These are phyloP conservation scores for Moniliella sp. DNA, from an alignment of 1,284 basidiomycete species.

Conservation along the genomic window DNA sequence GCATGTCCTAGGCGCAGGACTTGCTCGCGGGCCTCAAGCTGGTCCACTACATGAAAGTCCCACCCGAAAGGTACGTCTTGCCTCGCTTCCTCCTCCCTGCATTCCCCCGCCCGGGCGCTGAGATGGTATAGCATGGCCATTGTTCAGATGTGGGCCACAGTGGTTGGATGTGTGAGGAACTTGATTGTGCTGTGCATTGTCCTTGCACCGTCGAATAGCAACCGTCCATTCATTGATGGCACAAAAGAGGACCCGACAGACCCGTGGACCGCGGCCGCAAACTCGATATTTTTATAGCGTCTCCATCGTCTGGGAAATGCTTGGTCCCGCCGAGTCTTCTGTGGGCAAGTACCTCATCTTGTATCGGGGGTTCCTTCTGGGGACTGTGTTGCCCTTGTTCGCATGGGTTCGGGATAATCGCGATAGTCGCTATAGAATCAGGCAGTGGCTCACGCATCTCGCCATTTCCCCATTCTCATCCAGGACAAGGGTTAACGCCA, in stretches of 20 bases:
- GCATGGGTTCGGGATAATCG: slow-evolving; percentile 36
- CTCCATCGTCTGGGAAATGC: slow-evolving; percentile 37
- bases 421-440: too few species aligned
- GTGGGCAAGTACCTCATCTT: slow-evolving; percentile 35
- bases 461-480: slow-evolving; percentile 39
- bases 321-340: slow-evolving; percentile 38
- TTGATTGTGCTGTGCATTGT: slow-evolving; percentile 35
- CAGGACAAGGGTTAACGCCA: slow-evolving; percentile 34
- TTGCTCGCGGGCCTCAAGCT: slow-evolving; percentile 38
- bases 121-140: slow-evolving; percentile 38
- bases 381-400: slow-evolving; percentile 35
- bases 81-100: too few species aligned
- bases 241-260: slow-evolving; percentile 37
- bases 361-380: slow-evolving; percentile 36
- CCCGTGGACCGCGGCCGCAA: slow-evolving; percentile 34
- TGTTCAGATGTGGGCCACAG: slow-evolving; percentile 37
- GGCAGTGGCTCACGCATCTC: slow-evolving; percentile 12
- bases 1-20: slow-evolving; percentile 30
- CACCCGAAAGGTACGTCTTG: too few species aligned
- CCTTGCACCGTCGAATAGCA: slow-evolving; percentile 19
- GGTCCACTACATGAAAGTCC: slow-evolving; percentile 24
- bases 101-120: too few species aligned
- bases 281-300: slow-evolving; percentile 31
- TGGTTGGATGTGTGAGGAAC: slow-evolving; percentile 37
- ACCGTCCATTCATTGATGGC: slow-evolving; percentile 34